phyloP scores from a whole-genome alignment of 164 flowering plant genomes.

The Magnolia officinalis region DNA sequence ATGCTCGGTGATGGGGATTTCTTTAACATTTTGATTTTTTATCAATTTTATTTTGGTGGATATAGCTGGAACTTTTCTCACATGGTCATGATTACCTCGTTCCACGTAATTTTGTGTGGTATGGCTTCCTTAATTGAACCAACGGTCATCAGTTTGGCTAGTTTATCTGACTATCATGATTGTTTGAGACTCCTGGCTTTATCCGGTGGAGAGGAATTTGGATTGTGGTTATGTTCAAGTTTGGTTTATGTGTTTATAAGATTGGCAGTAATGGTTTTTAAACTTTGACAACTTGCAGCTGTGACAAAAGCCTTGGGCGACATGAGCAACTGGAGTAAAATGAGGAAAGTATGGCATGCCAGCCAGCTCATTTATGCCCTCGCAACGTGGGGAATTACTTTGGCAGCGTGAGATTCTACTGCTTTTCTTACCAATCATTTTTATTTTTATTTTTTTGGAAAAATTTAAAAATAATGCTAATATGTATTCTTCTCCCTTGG shows the following conservation, averaged over 20 bases:
- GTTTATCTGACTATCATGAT: not conserved
- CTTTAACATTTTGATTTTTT: no score
- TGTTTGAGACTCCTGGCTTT: not conserved
- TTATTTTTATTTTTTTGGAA: not conserved
- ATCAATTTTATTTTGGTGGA: no score
- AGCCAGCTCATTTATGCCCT: constrained; percentile 67
- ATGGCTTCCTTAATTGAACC: not conserved
- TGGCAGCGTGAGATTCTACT: constrained; percentile 56
- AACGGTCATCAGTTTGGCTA: not conserved
- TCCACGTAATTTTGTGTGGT: not conserved
- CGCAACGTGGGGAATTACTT: constrained; percentile 79
- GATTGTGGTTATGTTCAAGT: not conserved
- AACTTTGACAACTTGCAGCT: constrained; percentile 40
- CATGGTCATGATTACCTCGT: not conserved
- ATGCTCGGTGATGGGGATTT: no score
- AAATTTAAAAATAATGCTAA: not conserved
- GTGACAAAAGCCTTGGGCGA: constrained; percentile 54
- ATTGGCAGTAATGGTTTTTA: not conserved
- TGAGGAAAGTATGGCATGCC: constrained; percentile 77
- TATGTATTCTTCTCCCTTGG: not conserved
- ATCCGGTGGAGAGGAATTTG: not conserved
- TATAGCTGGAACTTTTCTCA: no score
- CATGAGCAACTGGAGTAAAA: constrained; percentile 58
- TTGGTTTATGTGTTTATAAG: not conserved
- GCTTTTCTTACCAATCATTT: not conserved